Evolutionary conservation across 2,329 filamentous ascomycete genomes (phyloP).

Genomic region (Trichophyton equinum): DNA sequence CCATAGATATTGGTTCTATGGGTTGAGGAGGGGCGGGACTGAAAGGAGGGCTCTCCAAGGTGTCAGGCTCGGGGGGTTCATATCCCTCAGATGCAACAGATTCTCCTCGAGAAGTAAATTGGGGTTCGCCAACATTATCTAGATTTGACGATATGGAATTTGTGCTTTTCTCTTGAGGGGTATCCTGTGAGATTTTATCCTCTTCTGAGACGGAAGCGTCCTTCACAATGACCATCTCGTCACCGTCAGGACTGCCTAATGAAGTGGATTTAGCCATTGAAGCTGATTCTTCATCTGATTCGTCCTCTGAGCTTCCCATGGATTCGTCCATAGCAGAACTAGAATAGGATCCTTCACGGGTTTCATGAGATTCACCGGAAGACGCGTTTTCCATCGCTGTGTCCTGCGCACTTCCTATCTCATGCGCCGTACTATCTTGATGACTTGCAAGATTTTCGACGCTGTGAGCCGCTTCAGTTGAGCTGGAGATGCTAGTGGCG

Average conservation of each 20-base stretch:
- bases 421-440: not conserved
- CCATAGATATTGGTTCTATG: slow-evolving; percentile 18
- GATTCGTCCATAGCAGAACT: slow-evolving; percentile 32
- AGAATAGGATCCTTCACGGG: slow-evolving; percentile 16
- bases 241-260: not conserved
- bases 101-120: slow-evolving; percentile 18
- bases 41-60: slow-evolving; percentile 30
- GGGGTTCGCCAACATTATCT: slow-evolving; percentile 7
- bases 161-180: not conserved
- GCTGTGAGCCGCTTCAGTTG: not conserved
- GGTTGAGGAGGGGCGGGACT: slow-evolving; percentile 29
- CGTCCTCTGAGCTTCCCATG: slow-evolving; percentile 16
- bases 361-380: not conserved
- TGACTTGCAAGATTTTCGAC: not conserved
- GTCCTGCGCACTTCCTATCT: not conserved
- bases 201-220: not conserved
- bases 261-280: not conserved
- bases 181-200: not conserved
- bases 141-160: not conserved
- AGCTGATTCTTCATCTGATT: not conserved
- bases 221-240: not conserved
- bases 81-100: slow-evolving; percentile 40
- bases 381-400: not conserved
- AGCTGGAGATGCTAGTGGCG: not conserved
- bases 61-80: slow-evolving; percentile 40